These are phyloP conservation scores for Gastrodia elata DNA, from an alignment of 106 monocot species.

Conservation along the genomic window DNA sequence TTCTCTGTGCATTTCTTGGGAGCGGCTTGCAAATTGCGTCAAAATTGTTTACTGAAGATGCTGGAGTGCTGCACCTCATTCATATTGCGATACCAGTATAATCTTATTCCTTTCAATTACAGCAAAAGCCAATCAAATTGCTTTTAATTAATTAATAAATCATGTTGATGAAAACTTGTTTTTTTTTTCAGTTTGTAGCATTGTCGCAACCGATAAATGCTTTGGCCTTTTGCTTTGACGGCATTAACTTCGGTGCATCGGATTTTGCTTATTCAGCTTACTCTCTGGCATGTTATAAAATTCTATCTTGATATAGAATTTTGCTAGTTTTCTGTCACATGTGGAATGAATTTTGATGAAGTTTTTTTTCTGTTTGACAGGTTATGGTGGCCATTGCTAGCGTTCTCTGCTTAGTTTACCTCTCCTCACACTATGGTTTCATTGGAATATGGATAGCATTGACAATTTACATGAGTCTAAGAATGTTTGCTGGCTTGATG, in stretches of 20 bases:
- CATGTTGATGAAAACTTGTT: neutral
- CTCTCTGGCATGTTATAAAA: constrained; percentile 59
- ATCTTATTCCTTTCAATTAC: neutral
- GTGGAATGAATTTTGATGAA: neutral
- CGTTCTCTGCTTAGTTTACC: constrained; percentile 44
- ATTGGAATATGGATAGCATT: constrained; percentile 82
- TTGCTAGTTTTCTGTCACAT: neutral
- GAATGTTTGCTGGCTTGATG: constrained; percentile 72
- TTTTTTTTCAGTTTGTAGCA: constrained; percentile 65
- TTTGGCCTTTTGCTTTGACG: constrained; percentile 89
- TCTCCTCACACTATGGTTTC: constrained; percentile 55
- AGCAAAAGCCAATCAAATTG: neutral
- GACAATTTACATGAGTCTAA: constrained; percentile 68
- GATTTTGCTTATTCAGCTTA: constrained; percentile 91
- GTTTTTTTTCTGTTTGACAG: constrained; percentile 18
- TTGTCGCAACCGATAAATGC: constrained; percentile 83
- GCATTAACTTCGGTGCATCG: constrained; percentile 92
- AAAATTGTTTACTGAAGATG: constrained; percentile 70
- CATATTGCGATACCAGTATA: constrained; percentile 71
- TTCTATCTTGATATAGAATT: neutral
- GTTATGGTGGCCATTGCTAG: constrained; percentile 69
- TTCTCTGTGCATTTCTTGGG: constrained; percentile 46
- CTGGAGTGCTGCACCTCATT: constrained; percentile 50
- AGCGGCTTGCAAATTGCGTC: constrained; percentile 53
- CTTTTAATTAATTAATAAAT: neutral